Evolutionary conservation across 2,329 filamentous ascomycete species (phyloP).

Genomic region (Beauveria bassiana): DNA sequence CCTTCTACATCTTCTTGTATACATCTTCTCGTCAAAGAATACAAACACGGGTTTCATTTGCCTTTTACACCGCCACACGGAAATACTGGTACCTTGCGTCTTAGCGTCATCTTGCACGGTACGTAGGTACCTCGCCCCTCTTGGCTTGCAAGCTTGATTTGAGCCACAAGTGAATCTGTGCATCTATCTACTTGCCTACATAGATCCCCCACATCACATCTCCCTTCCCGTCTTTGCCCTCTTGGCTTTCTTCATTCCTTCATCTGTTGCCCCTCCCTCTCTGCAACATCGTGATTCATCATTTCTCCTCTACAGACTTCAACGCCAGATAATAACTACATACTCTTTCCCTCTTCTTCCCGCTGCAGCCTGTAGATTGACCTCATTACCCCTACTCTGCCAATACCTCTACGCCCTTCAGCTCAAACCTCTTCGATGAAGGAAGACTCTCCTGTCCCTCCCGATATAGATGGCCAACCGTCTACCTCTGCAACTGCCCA

Average conservation of each 20-base stretch:
- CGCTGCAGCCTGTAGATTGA: conserved; percentile 1
- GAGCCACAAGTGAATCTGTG: too few species aligned
- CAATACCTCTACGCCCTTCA: background rate
- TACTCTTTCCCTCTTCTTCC: background rate
- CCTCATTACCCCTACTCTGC: background rate
- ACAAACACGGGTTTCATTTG: too few species aligned
- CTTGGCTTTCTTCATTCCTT: background rate
- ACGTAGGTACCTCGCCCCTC: too few species aligned
- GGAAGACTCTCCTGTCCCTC: conserved; percentile 46
- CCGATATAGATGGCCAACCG: conserved; percentile 49
- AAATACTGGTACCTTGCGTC: too few species aligned
- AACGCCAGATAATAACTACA: background rate
- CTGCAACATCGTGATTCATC: conserved; percentile 2
- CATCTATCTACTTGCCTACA: background rate
- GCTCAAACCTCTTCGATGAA: conserved; percentile 48
- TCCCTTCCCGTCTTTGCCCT: background rate
- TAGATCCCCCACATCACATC: conserved; percentile 7
- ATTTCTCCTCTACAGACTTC: background rate
- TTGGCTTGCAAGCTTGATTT: too few species aligned
- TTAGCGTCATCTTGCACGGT: too few species aligned
- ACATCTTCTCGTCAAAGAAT: too few species aligned
- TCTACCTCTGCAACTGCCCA: conserved; percentile 43
- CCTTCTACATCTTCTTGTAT: too few species aligned
- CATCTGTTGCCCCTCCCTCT: background rate
- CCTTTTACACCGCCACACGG: too few species aligned